phyloP scores from a whole-genome alignment of 768 basidiomycete genomes.

The Hebeloma cylindrosporum region DNA sequence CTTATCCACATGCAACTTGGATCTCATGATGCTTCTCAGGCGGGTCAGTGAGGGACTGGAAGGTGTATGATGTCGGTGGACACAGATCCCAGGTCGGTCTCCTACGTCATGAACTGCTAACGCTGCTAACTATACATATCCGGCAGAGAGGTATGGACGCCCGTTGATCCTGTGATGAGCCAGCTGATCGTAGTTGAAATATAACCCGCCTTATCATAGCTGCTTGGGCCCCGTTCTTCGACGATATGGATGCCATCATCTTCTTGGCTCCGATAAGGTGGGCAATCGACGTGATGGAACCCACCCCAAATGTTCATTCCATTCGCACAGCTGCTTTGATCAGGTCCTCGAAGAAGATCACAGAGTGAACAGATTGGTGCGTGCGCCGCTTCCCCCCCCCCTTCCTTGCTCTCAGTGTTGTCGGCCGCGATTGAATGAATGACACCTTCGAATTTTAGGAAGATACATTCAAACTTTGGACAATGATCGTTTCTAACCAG shows the following conservation, averaged over 20 bases:
- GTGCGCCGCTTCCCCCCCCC: conserved; percentile 8
- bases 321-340: conserved; percentile 54
- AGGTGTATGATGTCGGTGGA: conserved; percentile 58
- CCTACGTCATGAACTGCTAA: background rate
- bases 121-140: conserved; percentile 4
- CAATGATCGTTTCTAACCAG: conserved; percentile 66
- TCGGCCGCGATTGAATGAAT: background rate
- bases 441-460: conserved; percentile 43
- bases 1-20: background rate
- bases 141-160: conserved; percentile 29
- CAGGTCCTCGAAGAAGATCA: conserved; percentile 68
- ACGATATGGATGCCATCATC: conserved; percentile 72
- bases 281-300: conserved; percentile 4
- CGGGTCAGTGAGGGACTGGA: conserved; percentile 36
- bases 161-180: conserved; percentile 3
- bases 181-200: background rate
- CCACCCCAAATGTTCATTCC: conserved; percentile 3
- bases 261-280: conserved; percentile 67
- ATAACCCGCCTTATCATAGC: conserved; percentile 33
- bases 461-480: conserved; percentile 78
- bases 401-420: background rate
- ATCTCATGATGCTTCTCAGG: conserved; percentile 4
- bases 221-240: conserved; percentile 61
- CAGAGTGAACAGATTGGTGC: conserved; percentile 59
- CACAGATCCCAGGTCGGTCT: conserved; percentile 61